Base-by-base conservation (phyloP, 148 eudicot species). In the Fagopyrum esculentum region DNA sequence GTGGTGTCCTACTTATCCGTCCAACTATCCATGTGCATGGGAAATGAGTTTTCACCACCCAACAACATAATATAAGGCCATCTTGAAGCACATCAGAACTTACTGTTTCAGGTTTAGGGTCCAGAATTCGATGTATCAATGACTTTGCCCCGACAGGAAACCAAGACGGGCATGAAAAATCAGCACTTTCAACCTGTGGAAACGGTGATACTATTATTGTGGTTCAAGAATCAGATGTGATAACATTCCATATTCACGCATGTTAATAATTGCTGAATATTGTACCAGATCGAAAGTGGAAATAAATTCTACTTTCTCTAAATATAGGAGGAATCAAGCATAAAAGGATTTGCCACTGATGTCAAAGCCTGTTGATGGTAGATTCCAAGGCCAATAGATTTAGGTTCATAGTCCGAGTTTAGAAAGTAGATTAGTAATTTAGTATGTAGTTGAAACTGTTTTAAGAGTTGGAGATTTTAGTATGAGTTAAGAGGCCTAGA, bases 31-130 rank as follows among this genome's bases (percentile, higher is more conserved):
- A 35, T 35, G 40, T 35, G 40, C 40, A 35, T 35, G 40, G 1
- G 1, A 35, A 35, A 35, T 35, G 40, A 35, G 40, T 35, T 35
- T 35, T 35, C 40, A 35, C 40, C 40, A 35, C 40, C 40, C 0
- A 0, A 35, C 54, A 29, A 71, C 46, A 73, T 6, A 10, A 10
- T 52, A 30, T 7, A 54, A 13, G 3, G 40, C 40, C 40, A 35
- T 5, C 4, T 17, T 43, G 45, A n/a, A 43, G 46, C 19, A 35
- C 40, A 61, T 11, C 48, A 66, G 56, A 55, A 81, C 91, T 78
- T 80, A 95, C 98, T 26, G 89, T 92, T 84, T 87, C 86, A 82
- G 98, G 93, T 80, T 90, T 92, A 45, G 98, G 97, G 75, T 95
- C 93, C 78, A 95, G 81, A 71, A 92, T 95, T 74, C 82, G 87